Base-by-base conservation (phyloP, 2,329 filamentous ascomycete species). In the Colletotrichum sublineola region DNA sequence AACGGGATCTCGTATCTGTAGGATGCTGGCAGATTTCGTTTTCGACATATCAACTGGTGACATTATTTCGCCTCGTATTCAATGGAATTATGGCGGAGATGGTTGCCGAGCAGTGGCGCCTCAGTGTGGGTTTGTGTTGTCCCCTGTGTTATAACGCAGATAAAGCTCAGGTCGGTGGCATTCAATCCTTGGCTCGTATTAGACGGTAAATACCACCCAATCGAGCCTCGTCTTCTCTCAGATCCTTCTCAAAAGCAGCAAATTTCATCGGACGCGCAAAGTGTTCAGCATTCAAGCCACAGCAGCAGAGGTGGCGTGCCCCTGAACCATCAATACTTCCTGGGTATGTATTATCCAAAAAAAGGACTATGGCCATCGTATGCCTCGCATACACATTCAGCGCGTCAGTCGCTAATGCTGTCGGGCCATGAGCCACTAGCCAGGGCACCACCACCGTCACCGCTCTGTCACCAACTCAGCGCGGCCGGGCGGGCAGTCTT, bases 1-100 rank as follows among this genome's bases (percentile, higher is more conserved):
- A 56, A 31, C 38, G 36, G 60, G 55, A 70, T 70, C 58, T 64
- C 62, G 66, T 68, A 68, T 68, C 48, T 55, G 58, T 68, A 40
- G 8, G 11, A 29, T 11, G 58, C 58, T 68, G 52, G 57, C 48
- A 52, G 60, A 15, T 38, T 38, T 18, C 60, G 24, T n/a, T 63
- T 20, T 40, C n/a, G 46, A 24, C 33, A 52, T 29, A 5, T 40
- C 2, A 12, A 29, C 48, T 8, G 24, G 36, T 55, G 61, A 14
- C 31, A 9, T 66, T 69, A 48, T 36, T 62, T 14, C 9, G 15
- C n/a, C 18, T 66, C 53, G 50, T 69, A 44, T 65, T 33, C 36
- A 20, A 20, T 12, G 42, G 24, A 29, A 11, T n/a, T 15, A 50
- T 8, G 42, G 29, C 33, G 15, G 14, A 46, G n/a, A 40, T 38